Evolutionary conservation across 768 basidiomycete genomes (phyloP).

Genomic region (Mycena rosella): DNA sequence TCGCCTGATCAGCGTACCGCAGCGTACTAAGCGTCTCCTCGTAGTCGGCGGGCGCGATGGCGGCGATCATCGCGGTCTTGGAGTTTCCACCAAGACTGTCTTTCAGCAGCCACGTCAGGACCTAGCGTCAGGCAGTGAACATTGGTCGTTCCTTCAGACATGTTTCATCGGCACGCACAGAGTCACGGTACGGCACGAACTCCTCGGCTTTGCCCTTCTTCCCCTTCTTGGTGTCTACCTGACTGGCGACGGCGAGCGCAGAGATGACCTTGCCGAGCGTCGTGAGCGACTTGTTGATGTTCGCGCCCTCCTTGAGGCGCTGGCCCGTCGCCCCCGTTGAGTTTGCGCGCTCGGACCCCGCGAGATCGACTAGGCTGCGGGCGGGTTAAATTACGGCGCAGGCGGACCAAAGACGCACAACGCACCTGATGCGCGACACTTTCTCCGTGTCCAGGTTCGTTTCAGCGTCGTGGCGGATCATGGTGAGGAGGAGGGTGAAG

Average conservation of each 20-base stretch:
- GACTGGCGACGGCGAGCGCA: slow-evolving; percentile 80
- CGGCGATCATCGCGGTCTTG: slow-evolving; percentile 99
- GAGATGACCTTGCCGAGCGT: slow-evolving; percentile 99
- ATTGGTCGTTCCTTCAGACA: slow-evolving; percentile 7
- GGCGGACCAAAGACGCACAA: slow-evolving; percentile 15
- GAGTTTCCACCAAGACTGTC: slow-evolving; percentile 98
- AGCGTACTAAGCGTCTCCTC: slow-evolving; percentile 97
- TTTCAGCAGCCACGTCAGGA: slow-evolving; percentile 97
- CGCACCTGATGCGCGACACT: slow-evolving; percentile 95
- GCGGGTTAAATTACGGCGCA: slow-evolving; percentile 30
- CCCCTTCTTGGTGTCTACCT: slow-evolving; percentile 80
- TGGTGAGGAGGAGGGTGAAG: slow-evolving; percentile 94
- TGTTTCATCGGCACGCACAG: slow-evolving; percentile 65
- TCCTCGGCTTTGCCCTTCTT: slow-evolving; percentile 93
- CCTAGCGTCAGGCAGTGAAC: slow-evolving; percentile 57
- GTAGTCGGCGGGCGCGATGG: slow-evolving; percentile 98
- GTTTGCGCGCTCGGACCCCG: slow-evolving; percentile 96
- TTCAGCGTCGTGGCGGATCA: slow-evolving; percentile 87
- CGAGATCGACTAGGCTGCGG: slow-evolving; percentile 90
- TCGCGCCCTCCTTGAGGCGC: slow-evolving; percentile 96
- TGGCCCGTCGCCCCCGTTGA: slow-evolving; percentile 98
- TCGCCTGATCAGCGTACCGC: slow-evolving; percentile 98
- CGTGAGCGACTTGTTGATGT: slow-evolving; percentile 98
- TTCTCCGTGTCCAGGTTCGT: slow-evolving; percentile 97
- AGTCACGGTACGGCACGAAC: slow-evolving; percentile 97